Percentiles rank a stretch among this genome's conserved stretches.
Conservation (phyloP, 2,329 filamentous ascomycete genomes). For the Trichophyton schoenleinii region DNA sequence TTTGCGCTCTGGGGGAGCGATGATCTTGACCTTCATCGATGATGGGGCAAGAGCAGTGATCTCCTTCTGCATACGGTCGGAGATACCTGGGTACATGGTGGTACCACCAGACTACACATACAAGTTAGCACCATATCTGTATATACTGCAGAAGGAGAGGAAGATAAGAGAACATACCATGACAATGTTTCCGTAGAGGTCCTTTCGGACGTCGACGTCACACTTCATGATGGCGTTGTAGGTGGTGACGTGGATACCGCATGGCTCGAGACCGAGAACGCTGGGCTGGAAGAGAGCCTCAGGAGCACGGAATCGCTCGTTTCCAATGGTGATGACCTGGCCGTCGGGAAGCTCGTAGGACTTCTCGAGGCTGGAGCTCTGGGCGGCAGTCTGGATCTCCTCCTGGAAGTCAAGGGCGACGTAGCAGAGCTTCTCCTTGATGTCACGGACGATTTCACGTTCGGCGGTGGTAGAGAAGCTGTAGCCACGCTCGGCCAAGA, state of each 20-base stretch:
- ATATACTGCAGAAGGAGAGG: background rate
- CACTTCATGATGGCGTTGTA: slow-evolving; percentile 99
- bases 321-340: slow-evolving; percentile 99
- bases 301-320: slow-evolving; percentile 99
- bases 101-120: slow-evolving; percentile 84
- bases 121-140: slow-evolving; percentile 8
- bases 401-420: slow-evolving; percentile 99
- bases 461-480: slow-evolving; percentile 99
- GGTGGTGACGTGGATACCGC: slow-evolving; percentile 98
- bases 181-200: slow-evolving; percentile 99
- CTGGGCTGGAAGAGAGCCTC: slow-evolving; percentile 99
- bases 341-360: slow-evolving; percentile 99
- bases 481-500: slow-evolving; percentile 97
- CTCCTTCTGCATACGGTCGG: slow-evolving; percentile 99
- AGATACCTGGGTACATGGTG: slow-evolving; percentile 99
- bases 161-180: slow-evolving; percentile 56
- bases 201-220: slow-evolving; percentile 99
- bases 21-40: slow-evolving; percentile 99
- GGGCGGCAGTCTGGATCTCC: slow-evolving; percentile 98
- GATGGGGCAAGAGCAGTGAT: slow-evolving; percentile 98
- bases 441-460: slow-evolving; percentile 99
- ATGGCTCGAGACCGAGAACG: slow-evolving; percentile 93
- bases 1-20: slow-evolving; percentile 99
- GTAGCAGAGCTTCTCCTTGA: slow-evolving; percentile 99
- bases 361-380: slow-evolving; percentile 98